Conservation (phyloP, 202 grass and related monocot genomes). For the Setaria italica region DNA sequence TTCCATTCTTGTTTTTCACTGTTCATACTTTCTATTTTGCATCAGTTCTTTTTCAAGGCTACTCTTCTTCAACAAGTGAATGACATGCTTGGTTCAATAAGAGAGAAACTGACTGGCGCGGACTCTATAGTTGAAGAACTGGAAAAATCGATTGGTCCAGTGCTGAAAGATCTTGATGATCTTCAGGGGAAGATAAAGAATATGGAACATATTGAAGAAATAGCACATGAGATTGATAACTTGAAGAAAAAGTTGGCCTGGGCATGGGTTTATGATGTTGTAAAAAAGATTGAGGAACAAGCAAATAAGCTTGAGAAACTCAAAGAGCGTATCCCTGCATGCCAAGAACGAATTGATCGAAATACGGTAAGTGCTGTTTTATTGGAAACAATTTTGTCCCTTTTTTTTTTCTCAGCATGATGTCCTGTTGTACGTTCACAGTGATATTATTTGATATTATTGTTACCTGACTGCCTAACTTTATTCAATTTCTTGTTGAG, state of each 20-base stretch:
- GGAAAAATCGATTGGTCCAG: constrained; percentile 73
- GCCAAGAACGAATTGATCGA: constrained; percentile 86
- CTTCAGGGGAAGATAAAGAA: constrained; percentile 83
- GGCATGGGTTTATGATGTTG: constrained; percentile 93
- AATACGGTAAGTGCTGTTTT: constrained; percentile 65
- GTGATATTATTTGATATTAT: not conserved
- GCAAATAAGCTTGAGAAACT: constrained; percentile 71
- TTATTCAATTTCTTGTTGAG: not conserved
- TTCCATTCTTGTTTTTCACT: constrained; percentile 10
- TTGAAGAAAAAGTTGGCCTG: constrained; percentile 93
- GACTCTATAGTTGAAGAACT: constrained; percentile 72
- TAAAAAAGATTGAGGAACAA: constrained; percentile 71
- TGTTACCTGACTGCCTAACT: not conserved
- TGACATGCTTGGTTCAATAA: constrained; percentile 75
- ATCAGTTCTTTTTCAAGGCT: constrained; percentile 96
- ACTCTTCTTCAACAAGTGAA: constrained; percentile 99
- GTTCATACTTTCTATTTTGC: constrained; percentile 26
- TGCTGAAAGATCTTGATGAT: constrained; percentile 75
- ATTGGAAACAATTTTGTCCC: not conserved
- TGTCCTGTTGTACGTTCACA: not conserved
- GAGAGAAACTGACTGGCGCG: constrained; percentile 52
- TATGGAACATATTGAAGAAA: constrained; percentile 97
- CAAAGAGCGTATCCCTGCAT: constrained; percentile 85
- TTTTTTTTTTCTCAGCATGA: constrained; percentile 16
- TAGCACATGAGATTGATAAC: constrained; percentile 76